These are phyloP conservation scores for Berkeleyomyces rouxiae DNA, from an alignment of 2,329 filamentous ascomycete species.

Conservation along the genomic window DNA sequence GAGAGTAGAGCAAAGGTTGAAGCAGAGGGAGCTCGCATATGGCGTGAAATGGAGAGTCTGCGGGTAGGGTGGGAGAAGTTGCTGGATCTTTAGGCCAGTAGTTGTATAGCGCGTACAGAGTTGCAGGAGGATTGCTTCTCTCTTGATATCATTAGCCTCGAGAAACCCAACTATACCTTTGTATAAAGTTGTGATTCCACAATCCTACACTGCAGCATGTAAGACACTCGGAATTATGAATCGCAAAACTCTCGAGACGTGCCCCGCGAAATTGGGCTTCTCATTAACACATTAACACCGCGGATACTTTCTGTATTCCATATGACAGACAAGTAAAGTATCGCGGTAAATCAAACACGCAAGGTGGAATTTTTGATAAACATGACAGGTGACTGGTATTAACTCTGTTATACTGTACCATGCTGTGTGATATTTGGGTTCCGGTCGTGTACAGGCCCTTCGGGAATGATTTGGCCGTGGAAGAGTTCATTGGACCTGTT, in stretches of 20 bases:
- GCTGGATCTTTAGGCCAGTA: not conserved
- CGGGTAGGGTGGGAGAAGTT: constrained; percentile 47
- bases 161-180: too few species aligned
- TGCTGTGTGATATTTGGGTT: not conserved
- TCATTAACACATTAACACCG: too few species aligned
- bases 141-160: too few species aligned
- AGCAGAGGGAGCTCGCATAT: constrained; percentile 41
- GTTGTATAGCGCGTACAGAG: not conserved
- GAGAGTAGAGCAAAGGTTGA: constrained; percentile 47
- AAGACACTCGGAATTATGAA: too few species aligned
- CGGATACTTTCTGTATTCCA: too few species aligned
- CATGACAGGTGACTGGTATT: not conserved
- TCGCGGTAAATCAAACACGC: not conserved
- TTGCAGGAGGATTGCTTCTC: not conserved
- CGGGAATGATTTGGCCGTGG: not conserved
- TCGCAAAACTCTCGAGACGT: too few species aligned
- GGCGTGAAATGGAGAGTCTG: constrained; percentile 57
- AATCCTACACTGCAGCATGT: too few species aligned
- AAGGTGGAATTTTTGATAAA: not conserved
- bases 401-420: not conserved
- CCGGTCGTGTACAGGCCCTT: not conserved
- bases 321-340: not conserved
- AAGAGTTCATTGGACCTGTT: constrained; percentile 1
- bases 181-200: too few species aligned
- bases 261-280: too few species aligned